Percentiles rank a stretch among this genome's conserved stretches.
phyloP scores from a whole-genome alignment of 305 asterid species.

The Fraxinus dipetala region DNA sequence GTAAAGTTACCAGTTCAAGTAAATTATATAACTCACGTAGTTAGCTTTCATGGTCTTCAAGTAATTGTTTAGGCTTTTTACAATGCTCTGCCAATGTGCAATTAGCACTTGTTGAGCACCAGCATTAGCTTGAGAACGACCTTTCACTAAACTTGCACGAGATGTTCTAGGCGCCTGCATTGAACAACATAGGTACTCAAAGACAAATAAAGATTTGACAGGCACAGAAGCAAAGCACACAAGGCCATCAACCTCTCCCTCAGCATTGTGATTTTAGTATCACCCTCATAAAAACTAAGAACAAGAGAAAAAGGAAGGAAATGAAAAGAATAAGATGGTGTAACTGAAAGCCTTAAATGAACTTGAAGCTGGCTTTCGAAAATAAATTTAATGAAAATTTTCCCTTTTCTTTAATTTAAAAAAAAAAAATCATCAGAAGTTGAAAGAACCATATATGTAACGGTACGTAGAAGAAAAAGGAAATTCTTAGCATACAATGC shows the following conservation, averaged over 20 bases:
- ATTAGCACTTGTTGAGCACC: constrained; percentile 89
- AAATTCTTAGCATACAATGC: constrained; percentile 4
- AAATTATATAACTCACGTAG: constrained; percentile 48
- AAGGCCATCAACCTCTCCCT: background rate
- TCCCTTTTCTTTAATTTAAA: background rate
- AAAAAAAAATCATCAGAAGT: constrained; percentile 9
- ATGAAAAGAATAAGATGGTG: background rate
- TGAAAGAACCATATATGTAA: background rate
- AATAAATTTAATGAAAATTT: background rate
- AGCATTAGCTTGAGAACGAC: constrained; percentile 88
- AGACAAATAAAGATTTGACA: background rate
- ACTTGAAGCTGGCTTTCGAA: background rate
- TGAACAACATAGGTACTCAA: background rate
- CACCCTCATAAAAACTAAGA: background rate
- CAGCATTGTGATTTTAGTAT: background rate
- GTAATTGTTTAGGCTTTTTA: constrained; percentile 74
- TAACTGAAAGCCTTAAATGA: background rate
- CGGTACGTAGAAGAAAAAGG: background rate
- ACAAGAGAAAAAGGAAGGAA: background rate
- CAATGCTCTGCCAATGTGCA: constrained; percentile 99
- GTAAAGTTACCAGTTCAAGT: background rate
- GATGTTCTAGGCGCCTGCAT: constrained; percentile 95
- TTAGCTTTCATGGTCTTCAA: constrained; percentile 91
- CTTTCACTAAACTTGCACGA: constrained; percentile 86
- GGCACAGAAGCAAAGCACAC: background rate